A percentile compares a stretch with the other conserved stretches of the same genome.
Evolutionary conservation across 2,329 filamentous ascomycete genomes (phyloP).

Genomic region (Microcyclosporella mali): DNA sequence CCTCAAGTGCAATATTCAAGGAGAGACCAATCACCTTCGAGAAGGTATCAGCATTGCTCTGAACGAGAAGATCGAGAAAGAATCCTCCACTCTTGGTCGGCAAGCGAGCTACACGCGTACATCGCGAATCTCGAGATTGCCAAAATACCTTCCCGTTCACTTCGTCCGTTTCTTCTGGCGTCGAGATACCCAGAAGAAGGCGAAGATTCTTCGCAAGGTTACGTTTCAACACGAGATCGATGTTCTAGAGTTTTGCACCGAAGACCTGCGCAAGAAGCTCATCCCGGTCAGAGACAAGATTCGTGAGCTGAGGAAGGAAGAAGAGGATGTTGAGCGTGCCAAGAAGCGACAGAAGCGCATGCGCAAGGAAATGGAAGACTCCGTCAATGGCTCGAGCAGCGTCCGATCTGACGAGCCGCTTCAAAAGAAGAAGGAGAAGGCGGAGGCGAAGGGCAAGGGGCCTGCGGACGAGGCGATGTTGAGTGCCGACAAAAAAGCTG

Average conservation of each 20-base stretch:
- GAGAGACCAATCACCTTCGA: slow-evolving; percentile 77
- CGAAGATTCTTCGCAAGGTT: slow-evolving; percentile 99
- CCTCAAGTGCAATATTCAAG: slow-evolving; percentile 91
- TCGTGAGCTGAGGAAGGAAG: slow-evolving; percentile 88
- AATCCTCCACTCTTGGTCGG: slow-evolving; percentile 67
- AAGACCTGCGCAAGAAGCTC: slow-evolving; percentile 74
- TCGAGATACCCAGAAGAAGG: slow-evolving; percentile 90
- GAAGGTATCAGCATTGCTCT: slow-evolving; percentile 81
- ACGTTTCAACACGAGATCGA: slow-evolving; percentile 92
- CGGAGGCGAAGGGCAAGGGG: slow-evolving; percentile 32
- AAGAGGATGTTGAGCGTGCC: slow-evolving; percentile 84
- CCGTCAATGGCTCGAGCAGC: slow-evolving; percentile 29
- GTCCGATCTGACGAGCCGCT: slow-evolving; percentile 57
- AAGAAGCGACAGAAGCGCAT: slow-evolving; percentile 83
- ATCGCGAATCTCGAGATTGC: slow-evolving; percentile 81
- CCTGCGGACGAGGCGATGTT: slow-evolving; percentile 38
- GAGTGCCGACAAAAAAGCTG: slow-evolving; percentile 42
- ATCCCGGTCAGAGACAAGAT: slow-evolving; percentile 95
- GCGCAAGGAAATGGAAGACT: slow-evolving; percentile 50
- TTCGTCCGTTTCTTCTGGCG: slow-evolving; percentile 99
- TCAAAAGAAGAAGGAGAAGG: slow-evolving; percentile 80
- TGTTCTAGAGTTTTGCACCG: slow-evolving; percentile 89
- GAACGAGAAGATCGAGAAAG: slow-evolving; percentile 86
- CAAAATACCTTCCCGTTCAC: slow-evolving; percentile 93
- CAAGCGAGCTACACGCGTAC: slow-evolving; percentile 84